Evolutionary conservation across 148 eudicot genomes (phyloP).

Genomic region (Dianthus caryophyllus): DNA sequence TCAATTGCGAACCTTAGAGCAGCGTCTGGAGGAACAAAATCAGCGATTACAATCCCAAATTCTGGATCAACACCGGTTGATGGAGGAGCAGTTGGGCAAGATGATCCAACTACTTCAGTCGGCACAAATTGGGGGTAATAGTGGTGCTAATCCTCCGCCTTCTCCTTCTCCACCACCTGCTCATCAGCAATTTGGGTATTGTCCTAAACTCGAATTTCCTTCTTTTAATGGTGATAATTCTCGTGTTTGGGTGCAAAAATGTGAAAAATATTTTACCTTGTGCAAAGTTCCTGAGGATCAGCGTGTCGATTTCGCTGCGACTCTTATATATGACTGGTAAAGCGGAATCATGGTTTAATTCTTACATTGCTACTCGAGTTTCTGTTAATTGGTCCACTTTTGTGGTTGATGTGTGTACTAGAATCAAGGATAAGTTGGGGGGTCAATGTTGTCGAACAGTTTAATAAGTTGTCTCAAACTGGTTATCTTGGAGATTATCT

Average conservation of each 20-base stretch:
- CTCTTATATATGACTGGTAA: background rate
- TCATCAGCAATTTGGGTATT: too few relatives aligned
- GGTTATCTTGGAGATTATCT: background rate
- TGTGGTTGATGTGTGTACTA: background rate
- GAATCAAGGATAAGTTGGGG: background rate
- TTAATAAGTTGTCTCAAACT: background rate
- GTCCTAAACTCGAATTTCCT: background rate
- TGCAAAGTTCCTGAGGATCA: background rate
- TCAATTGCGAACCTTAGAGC: too few relatives aligned
- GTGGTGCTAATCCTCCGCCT: too few relatives aligned
- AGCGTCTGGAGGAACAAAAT: too few relatives aligned
- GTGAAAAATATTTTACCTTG: too few relatives aligned
- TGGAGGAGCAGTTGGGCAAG: too few relatives aligned
- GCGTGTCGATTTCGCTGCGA: background rate
- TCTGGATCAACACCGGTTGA: too few relatives aligned
- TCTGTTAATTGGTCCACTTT: background rate
- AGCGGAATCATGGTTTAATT: too few relatives aligned
- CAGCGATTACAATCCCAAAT: too few relatives aligned
- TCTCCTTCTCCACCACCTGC: too few relatives aligned
- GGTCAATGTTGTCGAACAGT: background rate
- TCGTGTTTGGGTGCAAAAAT: background rate
- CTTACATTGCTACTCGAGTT: background rate
- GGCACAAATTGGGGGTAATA: too few relatives aligned
- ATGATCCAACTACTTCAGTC: too few relatives aligned
- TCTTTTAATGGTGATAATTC: background rate